Evolutionary conservation across 306 rosid species (phyloP), one percentile per base, ranked within the genome.

Genomic region (Ceratonia siliqua): DNA sequence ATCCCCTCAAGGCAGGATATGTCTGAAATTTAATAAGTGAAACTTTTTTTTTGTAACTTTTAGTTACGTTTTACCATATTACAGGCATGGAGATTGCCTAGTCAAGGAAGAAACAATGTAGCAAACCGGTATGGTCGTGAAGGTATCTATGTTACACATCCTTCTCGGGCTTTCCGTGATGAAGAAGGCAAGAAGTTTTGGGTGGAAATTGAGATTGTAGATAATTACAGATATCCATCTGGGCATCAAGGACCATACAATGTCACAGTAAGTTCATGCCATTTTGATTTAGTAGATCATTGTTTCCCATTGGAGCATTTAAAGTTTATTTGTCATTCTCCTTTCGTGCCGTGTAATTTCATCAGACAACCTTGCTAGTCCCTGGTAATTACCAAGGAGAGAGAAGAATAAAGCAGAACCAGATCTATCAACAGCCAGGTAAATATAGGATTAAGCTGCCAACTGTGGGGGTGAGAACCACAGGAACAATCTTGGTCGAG

Each of bases 341-440:
- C 13, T 58, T 74, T 58, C 59, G 54, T 81, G 58, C 17, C 35
- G 2, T 82, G 74, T 81, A 39, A 72, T 79, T 72, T 82, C 80
- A 52, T 75, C 75, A 95, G 99, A 86, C 87, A 41, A 81, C 93
- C 63, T 84, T 95, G 90, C 83, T 92, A 21, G 99, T 92, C 72
- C 99, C 99, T 56, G 99, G 99, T 73, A 95, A 95, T 81, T 95
- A 90, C 87, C 96, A 92, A 79, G 99, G 99, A 22, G 98, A 95
- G 79, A 90, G 99, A 85, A 87, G 81, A 46, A 90, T 95, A 83
- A 87, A 49, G 78, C 86, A 75, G 76, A 95, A 81, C 68, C 79
- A 90, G 78, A 86, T 88, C 33, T 81, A 85, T 78, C 1, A 69
- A 50, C 80, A 68, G 36, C 99, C 97, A 7, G 99, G 98, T 63